phyloP scores from a whole-genome alignment of 176 grass and related monocot genomes.

The Aegilops longissima region DNA sequence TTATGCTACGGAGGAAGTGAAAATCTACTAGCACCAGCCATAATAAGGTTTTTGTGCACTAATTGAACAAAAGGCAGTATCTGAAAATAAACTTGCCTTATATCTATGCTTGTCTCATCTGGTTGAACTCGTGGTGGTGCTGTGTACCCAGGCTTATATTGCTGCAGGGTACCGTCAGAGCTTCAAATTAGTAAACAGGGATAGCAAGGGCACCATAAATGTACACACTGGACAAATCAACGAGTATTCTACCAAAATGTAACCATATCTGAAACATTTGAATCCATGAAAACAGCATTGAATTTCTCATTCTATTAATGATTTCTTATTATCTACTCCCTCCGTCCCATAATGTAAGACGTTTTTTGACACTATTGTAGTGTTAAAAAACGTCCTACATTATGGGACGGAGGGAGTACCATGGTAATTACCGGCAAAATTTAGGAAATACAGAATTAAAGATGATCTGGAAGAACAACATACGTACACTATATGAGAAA shows the following conservation, averaged over 20 bases:
- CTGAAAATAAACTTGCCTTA: slow-evolving; percentile 52
- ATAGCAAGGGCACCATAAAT: neutral
- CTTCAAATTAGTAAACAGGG: slow-evolving; percentile 22
- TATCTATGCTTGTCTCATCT: slow-evolving; percentile 84
- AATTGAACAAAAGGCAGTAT: neutral
- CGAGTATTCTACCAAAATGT: neutral
- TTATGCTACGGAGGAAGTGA: no score
- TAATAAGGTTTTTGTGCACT: no score
- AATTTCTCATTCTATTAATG: neutral
- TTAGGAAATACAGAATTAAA: neutral
- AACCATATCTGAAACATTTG: neutral
- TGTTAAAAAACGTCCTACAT: no score
- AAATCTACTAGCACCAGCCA: no score
- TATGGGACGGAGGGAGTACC: neutral
- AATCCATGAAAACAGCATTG: neutral
- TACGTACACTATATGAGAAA: neutral
- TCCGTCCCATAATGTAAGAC: no score
- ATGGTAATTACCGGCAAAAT: neutral
- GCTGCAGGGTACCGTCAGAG: slow-evolving; percentile 38
- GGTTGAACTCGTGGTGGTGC: slow-evolving; percentile 58
- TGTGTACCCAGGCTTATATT: slow-evolving; percentile 84
- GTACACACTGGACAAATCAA: neutral
- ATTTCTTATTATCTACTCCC: neutral
- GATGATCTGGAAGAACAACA: neutral
- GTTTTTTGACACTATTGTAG: no score